Base-by-base conservation (phyloP, 148 eudicot genomes). In the Cornus suecica region DNA sequence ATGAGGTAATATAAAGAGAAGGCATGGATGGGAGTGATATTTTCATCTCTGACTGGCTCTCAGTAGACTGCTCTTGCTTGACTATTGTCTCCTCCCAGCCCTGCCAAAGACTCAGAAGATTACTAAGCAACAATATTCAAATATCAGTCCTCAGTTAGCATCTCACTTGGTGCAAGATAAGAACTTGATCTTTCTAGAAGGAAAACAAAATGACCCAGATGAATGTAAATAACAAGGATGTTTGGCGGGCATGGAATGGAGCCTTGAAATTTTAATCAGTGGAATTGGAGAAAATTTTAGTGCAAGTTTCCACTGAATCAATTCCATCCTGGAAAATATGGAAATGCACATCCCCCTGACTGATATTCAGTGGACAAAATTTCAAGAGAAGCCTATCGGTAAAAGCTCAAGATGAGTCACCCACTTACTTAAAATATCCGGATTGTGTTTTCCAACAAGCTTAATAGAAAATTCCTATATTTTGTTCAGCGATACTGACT, bases 31-130 rank as follows among this genome's bases (percentile, higher is more conserved):
- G 99, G 73, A 95, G 99, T 26, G 85, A 88, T 81, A 95, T 90
- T 77, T 90, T 91, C 91, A 95, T 89, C 76, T 91, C 98, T 20
- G 94, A 84, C 76, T 84, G 86, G 81, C 78, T 83, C 66, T 88
- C 97, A 84, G 77, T 83, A 66, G 94, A 82, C 45, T 83, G 91
- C 29, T 91, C 97, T 83, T 92, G 94, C 88, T 89, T 95, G 73
- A 90, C 92, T 34, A 93, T 78, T n/a, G 90, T 84, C 81, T 91
- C 96, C 83, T 95, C 99, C 99, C 99, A 95, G 42, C 99, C 99
- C 99, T 95, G 80, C 25, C 31, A 72, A 78, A 74, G 60, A 75
- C 65, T 72, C 41, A 78, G 42, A 79, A 64, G 31, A 68, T 51
- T 65, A 71, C 54, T 76, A 71, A 23, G 51, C 23, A 60, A 64